These are phyloP conservation scores for Talaromyces amestolkiae DNA, from an alignment of 2,329 filamentous ascomycete genomes.

Conservation along the genomic window DNA sequence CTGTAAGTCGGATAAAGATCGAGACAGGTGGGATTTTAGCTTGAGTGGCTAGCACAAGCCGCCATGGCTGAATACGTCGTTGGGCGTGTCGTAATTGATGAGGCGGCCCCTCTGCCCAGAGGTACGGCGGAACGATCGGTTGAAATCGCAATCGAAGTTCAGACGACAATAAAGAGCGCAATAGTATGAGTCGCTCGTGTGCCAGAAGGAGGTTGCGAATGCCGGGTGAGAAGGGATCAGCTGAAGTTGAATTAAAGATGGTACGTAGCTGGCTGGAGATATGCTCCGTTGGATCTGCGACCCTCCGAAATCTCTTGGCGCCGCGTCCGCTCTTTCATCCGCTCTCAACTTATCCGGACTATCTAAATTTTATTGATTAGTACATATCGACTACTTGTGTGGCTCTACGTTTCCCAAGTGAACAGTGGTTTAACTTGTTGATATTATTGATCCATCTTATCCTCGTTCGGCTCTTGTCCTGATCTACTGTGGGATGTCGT, in stretches of 20 bases:
- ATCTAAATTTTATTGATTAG: neutral
- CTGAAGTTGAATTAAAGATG: slow-evolving; percentile 1
- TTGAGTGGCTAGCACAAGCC: slow-evolving; percentile 7
- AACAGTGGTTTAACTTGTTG: neutral
- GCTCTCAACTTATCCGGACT: neutral
- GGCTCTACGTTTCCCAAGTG: neutral
- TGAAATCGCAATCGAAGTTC: neutral
- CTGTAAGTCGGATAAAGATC: neutral
- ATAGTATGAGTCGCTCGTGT: neutral
- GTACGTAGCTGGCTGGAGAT: slow-evolving; percentile 1
- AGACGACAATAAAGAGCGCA: neutral
- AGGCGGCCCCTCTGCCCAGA: slow-evolving; percentile 9
- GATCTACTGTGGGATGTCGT: neutral
- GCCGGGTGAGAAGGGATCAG: neutral
- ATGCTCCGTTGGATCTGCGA: slow-evolving; percentile 3
- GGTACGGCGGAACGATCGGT: slow-evolving; percentile 5
- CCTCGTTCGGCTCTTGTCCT: no score
- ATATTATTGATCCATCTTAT: neutral
- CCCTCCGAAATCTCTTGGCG: slow-evolving; percentile 9
- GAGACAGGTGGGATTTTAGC: neutral
- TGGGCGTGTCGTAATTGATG: slow-evolving; percentile 10
- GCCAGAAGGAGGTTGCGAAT: neutral
- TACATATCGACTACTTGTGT: neutral
- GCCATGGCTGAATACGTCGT: slow-evolving; percentile 13
- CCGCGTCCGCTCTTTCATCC: neutral